Evolutionary conservation across 2,329 filamentous ascomycete species (phyloP).

Genomic region (Magnaporthiopsis rhizophila): DNA sequence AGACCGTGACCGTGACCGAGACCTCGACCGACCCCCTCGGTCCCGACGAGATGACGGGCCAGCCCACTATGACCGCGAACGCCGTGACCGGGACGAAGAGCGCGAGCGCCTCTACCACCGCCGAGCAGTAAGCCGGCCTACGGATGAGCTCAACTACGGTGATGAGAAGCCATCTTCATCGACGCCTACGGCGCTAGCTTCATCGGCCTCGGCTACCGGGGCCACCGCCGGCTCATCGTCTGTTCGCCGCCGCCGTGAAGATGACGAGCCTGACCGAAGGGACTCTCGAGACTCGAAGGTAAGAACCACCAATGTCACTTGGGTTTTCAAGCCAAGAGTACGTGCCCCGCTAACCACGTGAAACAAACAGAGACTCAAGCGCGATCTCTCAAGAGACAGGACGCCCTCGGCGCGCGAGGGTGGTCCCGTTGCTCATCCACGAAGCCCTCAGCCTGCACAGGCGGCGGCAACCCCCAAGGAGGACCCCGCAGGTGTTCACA

Average conservation of each 20-base stretch:
- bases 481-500: constrained; percentile 59
- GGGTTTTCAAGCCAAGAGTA: not conserved
- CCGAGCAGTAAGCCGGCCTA: constrained; percentile 61
- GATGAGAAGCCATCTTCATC: constrained; percentile 48
- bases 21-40: constrained; percentile 42
- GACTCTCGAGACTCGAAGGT: constrained; percentile 63
- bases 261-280: constrained; percentile 59
- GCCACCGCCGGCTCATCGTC: constrained; percentile 11
- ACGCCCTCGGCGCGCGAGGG: constrained; percentile 21
- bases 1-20: constrained; percentile 31
- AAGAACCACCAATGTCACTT: constrained; percentile 16
- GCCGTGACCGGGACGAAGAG: constrained; percentile 82
- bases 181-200: constrained; percentile 27
- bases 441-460: constrained; percentile 24
- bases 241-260: constrained; percentile 70
- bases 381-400: constrained; percentile 2
- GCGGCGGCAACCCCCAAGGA: constrained; percentile 24
- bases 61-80: constrained; percentile 74
- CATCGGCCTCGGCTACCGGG: constrained; percentile 25
- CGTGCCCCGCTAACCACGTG: constrained; percentile 19
- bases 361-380: constrained; percentile 37
- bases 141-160: constrained; percentile 88
- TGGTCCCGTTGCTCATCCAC: not conserved
- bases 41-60: constrained; percentile 52
- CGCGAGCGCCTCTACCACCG: constrained; percentile 82